Evolutionary conservation across 1,284 basidiomycete species (phyloP), one percentile per base, ranked within the genome.

Genomic region (Cutaneotrichosporon mucoides): DNA sequence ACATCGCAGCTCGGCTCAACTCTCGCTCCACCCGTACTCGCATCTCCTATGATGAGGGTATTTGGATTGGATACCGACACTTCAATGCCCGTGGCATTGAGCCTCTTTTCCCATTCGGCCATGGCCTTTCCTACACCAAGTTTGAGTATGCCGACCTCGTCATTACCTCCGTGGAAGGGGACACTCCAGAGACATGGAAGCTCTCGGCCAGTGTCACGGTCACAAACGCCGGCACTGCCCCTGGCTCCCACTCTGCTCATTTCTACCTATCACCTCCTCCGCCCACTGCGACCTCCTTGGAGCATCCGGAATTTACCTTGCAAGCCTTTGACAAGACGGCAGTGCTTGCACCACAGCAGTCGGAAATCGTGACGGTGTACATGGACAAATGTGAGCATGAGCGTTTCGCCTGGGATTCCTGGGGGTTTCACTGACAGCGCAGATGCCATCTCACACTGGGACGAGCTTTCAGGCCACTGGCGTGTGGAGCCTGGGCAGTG

Each of bases 61-160:
- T 60, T 40, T 69, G 57, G 57, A 68, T 72, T 82, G 89, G 89
- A 12, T 91, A 91, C 79, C 89, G 88, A 68, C 84, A 88, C 68
- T 88, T 84, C 69, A 84, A 87, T 45, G 83, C 86, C 65, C 79
- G 84, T 55, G 81, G 81, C 16, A 85, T 90, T 58, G 76, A 78
- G 12, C 87, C 89, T 2, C 80, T 84, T 10, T 91, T 86, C 77
- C 82, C 88, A 33, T 92, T 91, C 72, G 89, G 89, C 83, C 88
- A 75, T 69, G 92, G 91, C 13, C 83, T 92, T 15, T 90, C 88
- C 0, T 93, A 92, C 78, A 89, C 90, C 6, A 84, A 83, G 0
- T 93, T 93, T 79, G 73, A 77, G 13, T 81, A 87, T 57, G 6
- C 33, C 7, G 44, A 42, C 38, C 51, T 62, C 15, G 8, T 6